These are phyloP conservation scores for Diplodia corticola DNA, from an alignment of 2,329 filamentous ascomycete genomes.

Conservation along the genomic window DNA sequence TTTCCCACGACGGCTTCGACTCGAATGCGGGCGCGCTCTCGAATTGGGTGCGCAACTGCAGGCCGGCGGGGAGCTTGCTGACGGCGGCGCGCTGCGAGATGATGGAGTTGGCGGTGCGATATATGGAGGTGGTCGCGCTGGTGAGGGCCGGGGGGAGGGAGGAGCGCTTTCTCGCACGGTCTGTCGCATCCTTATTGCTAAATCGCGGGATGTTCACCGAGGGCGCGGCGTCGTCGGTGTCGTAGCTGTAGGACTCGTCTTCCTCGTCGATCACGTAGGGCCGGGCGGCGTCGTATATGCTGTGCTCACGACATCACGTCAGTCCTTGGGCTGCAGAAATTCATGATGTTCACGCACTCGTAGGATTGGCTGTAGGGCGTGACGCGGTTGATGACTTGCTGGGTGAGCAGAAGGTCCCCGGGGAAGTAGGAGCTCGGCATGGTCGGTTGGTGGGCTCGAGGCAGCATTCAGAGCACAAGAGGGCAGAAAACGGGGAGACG, in stretches of 20 bases:
- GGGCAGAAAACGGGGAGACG: neutral
- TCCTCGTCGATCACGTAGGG: slow-evolving; percentile 18
- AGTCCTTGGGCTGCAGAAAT: neutral
- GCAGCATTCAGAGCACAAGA: neutral
- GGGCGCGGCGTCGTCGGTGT: slow-evolving; percentile 13
- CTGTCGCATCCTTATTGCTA: neutral
- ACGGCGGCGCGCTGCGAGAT: slow-evolving; percentile 11
- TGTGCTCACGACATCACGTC: neutral
- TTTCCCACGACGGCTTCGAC: neutral
- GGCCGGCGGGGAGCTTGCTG: neutral
- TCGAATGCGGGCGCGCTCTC: neutral
- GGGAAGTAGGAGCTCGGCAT: neutral
- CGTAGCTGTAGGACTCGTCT: neutral
- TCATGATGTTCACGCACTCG: neutral
- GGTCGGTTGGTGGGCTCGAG: neutral
- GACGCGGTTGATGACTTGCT: slow-evolving; percentile 6
- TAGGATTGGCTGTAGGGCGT: neutral
- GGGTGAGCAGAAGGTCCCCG: neutral
- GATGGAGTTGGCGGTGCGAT: slow-evolving; percentile 14
- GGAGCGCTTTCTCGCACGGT: neutral
- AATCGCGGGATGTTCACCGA: slow-evolving; percentile 16
- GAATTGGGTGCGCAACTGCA: neutral
- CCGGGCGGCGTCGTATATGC: neutral
- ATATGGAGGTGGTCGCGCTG: slow-evolving; percentile 8
- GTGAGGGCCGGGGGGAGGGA: neutral